Evolutionary conservation across 345 rosid species (phyloP).

Genomic region (Iberis pinnata): DNA sequence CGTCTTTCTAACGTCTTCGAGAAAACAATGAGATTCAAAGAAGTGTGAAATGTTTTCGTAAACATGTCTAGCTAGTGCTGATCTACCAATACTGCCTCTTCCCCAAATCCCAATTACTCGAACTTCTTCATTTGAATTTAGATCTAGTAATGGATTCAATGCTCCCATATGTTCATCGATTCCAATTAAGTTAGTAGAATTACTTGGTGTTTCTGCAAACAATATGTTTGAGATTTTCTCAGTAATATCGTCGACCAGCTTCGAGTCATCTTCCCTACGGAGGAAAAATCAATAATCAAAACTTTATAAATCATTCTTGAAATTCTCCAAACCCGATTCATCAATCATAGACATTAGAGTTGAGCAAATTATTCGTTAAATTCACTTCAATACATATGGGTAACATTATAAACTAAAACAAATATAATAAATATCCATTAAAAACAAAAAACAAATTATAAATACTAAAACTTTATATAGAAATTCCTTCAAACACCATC

Average conservation of each 20-base stretch:
- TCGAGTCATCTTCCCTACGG: slow-evolving; percentile 29
- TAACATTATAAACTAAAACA: no score
- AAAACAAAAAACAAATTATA: no score
- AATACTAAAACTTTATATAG: no score
- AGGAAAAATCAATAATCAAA: neutral
- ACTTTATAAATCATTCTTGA: neutral
- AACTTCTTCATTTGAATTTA: slow-evolving; percentile 12
- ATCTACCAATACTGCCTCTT: slow-evolving; percentile 28
- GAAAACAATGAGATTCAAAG: slow-evolving; percentile 31
- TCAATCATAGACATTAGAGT: no score
- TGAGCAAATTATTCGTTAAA: no score
- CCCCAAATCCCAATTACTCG: slow-evolving; percentile 29
- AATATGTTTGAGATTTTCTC: slow-evolving; percentile 17
- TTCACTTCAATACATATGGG: no score
- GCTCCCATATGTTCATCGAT: slow-evolving; percentile 21
- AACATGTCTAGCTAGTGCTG: slow-evolving; percentile 21
- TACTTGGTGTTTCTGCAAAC: neutral
- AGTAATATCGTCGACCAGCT: slow-evolving; percentile 24
- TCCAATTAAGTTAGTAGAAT: slow-evolving; percentile 22
- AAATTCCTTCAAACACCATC: no score
- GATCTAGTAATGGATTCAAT: slow-evolving; percentile 7
- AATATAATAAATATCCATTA: no score
- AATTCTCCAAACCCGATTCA: no score
- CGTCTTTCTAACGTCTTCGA: slow-evolving; percentile 18
- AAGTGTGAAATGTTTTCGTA: slow-evolving; percentile 17